Percentiles rank a stretch among this genome's conserved stretches.
Evolutionary conservation across 148 eudicot genomes (phyloP).

Genomic region (Rhododendron ovatum): DNA sequence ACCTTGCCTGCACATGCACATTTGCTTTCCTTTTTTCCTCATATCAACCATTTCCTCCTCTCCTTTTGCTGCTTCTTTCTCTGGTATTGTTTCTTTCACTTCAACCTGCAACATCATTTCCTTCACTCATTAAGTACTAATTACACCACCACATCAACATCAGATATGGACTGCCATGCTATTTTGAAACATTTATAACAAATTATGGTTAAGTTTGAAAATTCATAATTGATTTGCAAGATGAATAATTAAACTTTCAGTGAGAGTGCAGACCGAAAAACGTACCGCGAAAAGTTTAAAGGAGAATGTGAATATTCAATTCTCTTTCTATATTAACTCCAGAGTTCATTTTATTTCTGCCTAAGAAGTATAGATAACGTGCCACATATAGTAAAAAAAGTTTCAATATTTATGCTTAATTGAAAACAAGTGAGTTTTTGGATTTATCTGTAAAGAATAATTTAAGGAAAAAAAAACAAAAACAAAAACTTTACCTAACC

Average conservation of each 20-base stretch:
- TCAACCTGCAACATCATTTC: slow-evolving; percentile 33
- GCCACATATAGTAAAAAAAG: not conserved
- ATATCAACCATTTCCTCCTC: slow-evolving; percentile 12
- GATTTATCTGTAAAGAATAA: not conserved
- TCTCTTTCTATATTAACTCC: not conserved
- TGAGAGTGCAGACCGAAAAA: not conserved
- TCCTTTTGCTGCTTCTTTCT: slow-evolving; percentile 17
- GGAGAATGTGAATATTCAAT: not conserved
- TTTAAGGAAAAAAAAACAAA: no score
- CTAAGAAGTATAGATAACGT: not conserved
- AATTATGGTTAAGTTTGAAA: not conserved
- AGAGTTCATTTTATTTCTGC: not conserved
- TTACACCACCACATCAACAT: not conserved
- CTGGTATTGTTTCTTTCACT: slow-evolving; percentile 42
- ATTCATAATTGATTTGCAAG: not conserved
- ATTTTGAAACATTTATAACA: not conserved
- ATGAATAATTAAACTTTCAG: not conserved
- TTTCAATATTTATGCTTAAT: no score
- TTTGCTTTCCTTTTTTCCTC: slow-evolving; percentile 31
- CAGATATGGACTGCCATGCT: not conserved
- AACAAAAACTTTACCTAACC: not conserved
- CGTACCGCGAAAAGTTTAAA: not conserved
- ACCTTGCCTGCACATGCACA: slow-evolving; percentile 19
- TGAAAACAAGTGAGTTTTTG: not conserved
- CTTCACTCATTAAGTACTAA: not conserved